Evolutionary conservation across 2,329 filamentous ascomycete genomes (phyloP).

Genomic region (Metarhizium humberi): DNA sequence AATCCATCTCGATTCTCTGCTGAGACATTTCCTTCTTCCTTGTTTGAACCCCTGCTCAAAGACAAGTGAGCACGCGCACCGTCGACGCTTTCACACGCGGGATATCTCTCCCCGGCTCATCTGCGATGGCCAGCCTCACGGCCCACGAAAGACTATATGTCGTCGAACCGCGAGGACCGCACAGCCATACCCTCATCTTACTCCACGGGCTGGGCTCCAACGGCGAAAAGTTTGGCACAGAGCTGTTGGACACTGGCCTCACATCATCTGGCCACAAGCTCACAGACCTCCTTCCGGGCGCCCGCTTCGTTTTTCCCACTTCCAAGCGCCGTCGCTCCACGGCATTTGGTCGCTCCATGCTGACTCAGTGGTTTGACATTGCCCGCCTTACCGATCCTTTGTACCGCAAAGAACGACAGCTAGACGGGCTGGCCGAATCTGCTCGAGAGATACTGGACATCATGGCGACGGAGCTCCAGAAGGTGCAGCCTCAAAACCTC

Average conservation of each 20-base stretch:
- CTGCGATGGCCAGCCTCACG: too few relatives aligned
- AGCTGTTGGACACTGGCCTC: constrained; percentile 19
- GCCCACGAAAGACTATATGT: neutral
- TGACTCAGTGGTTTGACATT: constrained; percentile 44
- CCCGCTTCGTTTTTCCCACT: constrained; percentile 43
- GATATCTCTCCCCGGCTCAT: too few relatives aligned
- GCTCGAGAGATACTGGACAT: constrained; percentile 23
- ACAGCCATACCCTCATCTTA: constrained; percentile 20
- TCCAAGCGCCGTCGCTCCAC: constrained; percentile 33
- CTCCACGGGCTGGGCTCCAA: constrained; percentile 22
- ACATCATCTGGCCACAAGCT: constrained; percentile 16
- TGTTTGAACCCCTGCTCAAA: too few relatives aligned
- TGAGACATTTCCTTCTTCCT: too few relatives aligned
- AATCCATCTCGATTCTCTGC: too few relatives aligned
- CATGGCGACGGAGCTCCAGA: constrained; percentile 18
- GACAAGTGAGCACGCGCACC: too few relatives aligned
- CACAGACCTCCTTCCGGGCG: constrained; percentile 24
- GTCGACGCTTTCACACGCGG: too few relatives aligned
- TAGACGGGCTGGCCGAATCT: constrained; percentile 34
- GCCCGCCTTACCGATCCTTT: constrained; percentile 29
- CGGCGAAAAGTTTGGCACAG: constrained; percentile 22
- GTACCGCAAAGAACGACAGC: constrained; percentile 30
- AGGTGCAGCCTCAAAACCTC: constrained; percentile 26
- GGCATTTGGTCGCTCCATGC: constrained; percentile 29
- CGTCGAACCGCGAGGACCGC: constrained; percentile 12